Percentiles rank a stretch among this genome's conserved stretches.
phyloP scores from a whole-genome alignment of 371 early-diverging fungal species.

The Fennellomyces sp. region DNA sequence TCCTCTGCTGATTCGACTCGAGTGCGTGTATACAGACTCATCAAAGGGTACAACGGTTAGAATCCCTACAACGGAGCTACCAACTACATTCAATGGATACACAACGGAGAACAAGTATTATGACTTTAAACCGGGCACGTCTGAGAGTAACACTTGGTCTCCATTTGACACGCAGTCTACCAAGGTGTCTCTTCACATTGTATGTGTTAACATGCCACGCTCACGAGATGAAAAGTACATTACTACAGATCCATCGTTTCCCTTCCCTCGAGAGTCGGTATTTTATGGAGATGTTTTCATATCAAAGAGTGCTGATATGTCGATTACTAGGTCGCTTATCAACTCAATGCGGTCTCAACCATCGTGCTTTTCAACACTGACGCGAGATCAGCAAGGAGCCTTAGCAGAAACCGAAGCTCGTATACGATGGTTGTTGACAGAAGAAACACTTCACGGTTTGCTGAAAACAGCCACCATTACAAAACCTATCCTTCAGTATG shows the following conservation, averaged over 20 bases:
- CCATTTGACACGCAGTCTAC: constrained; percentile 64
- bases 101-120: constrained; percentile 30
- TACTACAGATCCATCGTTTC: constrained; percentile 1
- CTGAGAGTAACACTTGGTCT: constrained; percentile 43
- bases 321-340: constrained; percentile 18
- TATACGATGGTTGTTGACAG: constrained; percentile 66
- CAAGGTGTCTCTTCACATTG: constrained; percentile 58
- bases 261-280: constrained; percentile 17
- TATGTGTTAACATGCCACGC: constrained; percentile 61
- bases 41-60: constrained; percentile 27
- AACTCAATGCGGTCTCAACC: constrained; percentile 42
- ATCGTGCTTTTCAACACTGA: constrained; percentile 46
- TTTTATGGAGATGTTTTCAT: neutral
- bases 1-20: constrained; percentile 62
- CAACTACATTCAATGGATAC: constrained; percentile 50
- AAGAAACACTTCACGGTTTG: constrained; percentile 75
- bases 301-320: neutral
- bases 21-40: constrained; percentile 53
- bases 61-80: constrained; percentile 61
- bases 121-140: constrained; percentile 50
- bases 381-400: constrained; percentile 60
- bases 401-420: constrained; percentile 62
- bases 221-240: constrained; percentile 35
- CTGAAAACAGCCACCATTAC: constrained; percentile 55
- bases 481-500: constrained; percentile 52